A percentile compares a stretch with the other conserved stretches of the same genome.
Conservation (phyloP, 106 monocot genomes). For the Dioscorea alata region DNA sequence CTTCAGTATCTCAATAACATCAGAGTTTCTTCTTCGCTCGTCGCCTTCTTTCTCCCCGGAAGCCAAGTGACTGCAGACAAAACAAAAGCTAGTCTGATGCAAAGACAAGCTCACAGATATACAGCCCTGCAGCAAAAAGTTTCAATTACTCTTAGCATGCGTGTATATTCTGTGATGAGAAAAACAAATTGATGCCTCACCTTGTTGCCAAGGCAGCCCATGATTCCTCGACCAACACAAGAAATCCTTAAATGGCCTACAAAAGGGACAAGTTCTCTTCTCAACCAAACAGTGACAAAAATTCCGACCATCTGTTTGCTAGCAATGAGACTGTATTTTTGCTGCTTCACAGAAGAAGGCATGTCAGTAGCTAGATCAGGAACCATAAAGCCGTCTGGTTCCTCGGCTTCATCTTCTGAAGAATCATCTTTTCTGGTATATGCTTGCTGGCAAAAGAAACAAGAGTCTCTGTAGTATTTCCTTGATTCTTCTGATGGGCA, state of each 20-base stretch:
- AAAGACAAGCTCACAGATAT: conserved; percentile 61
- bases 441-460: conserved; percentile 34
- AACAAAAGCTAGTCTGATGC: conserved; percentile 58
- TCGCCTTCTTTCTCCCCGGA: conserved; percentile 72
- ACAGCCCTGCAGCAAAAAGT: conserved; percentile 35
- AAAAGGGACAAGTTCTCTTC: conserved; percentile 51
- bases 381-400: conserved; percentile 10
- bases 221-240: conserved; percentile 51
- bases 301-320: conserved; percentile 82
- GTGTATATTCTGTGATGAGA: not conserved
- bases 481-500: conserved; percentile 39
- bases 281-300: conserved; percentile 65
- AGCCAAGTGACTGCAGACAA: conserved; percentile 62
- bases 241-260: conserved; percentile 57
- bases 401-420: conserved; percentile 30
- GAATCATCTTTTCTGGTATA: conserved; percentile 18
- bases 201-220: conserved; percentile 85
- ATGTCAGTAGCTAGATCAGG: conserved; percentile 8
- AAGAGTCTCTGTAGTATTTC: conserved; percentile 30
- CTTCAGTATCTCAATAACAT: conserved; percentile 49
- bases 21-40: conserved; percentile 53
- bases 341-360: conserved; percentile 10
- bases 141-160: not conserved
- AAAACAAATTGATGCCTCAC: conserved; percentile 21
- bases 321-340: conserved; percentile 54